These are phyloP conservation scores for Epichloe brachyelytri DNA, from an alignment of 2,329 filamentous ascomycete species.

Conservation along the genomic window DNA sequence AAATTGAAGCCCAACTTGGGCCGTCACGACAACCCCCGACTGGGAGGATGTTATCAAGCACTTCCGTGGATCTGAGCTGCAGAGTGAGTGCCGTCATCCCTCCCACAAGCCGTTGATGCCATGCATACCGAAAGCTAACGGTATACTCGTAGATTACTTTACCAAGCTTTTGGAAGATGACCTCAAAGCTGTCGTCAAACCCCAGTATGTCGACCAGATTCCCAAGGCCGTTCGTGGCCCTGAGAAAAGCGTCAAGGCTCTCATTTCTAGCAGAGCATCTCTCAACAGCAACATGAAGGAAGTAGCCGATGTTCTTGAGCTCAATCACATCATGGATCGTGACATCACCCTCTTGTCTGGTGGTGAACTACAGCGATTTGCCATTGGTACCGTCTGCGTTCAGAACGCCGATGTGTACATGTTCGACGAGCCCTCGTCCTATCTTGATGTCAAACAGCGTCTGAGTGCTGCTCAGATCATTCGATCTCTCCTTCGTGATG, in stretches of 20 bases:
- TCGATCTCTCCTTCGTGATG: conserved; percentile 71
- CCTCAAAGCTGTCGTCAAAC: conserved; percentile 95
- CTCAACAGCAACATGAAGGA: conserved; percentile 69
- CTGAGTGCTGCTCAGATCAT: conserved; percentile 85
- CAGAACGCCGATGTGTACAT: conserved; percentile 98
- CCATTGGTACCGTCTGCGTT: conserved; percentile 89
- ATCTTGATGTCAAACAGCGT: conserved; percentile 98
- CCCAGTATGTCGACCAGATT: conserved; percentile 98
- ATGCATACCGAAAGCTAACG: not conserved
- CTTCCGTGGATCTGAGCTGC: conserved; percentile 92
- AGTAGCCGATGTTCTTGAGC: conserved; percentile 72
- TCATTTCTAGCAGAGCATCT: conserved; percentile 65
- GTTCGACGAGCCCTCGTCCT: conserved; percentile 99
- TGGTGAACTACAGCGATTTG: conserved; percentile 96
- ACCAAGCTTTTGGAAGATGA: conserved; percentile 96
- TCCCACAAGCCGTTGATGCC: not conserved
- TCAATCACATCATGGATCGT: conserved; percentile 81
- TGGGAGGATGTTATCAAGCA: conserved; percentile 99
- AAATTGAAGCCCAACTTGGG: conserved; percentile 98
- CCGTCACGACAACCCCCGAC: conserved; percentile 89
- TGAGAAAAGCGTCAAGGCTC: conserved; percentile 63
- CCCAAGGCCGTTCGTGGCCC: conserved; percentile 78
- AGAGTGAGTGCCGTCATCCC: conserved; percentile 51
- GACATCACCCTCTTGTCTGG: conserved; percentile 85
- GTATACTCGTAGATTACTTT: conserved; percentile 60